phyloP scores from a whole-genome alignment of 139 green algal genomes.

The Chlorella sp. region DNA sequence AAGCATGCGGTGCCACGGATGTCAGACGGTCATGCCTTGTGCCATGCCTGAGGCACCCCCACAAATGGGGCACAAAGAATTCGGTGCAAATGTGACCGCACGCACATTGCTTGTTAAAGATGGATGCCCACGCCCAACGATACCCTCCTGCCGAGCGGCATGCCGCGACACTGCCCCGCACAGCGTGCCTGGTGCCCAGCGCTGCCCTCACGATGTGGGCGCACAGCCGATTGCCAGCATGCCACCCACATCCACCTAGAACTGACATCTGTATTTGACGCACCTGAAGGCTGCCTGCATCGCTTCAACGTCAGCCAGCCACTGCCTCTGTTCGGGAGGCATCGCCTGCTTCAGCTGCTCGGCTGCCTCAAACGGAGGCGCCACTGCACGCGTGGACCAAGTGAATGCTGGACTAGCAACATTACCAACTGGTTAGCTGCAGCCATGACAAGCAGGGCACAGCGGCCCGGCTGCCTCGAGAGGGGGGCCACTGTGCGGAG shows the following conservation, averaged over 20 bases:
- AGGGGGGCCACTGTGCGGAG: too few species aligned
- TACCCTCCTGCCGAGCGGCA: too few species aligned
- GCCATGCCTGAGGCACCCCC: too few species aligned
- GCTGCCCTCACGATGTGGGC: neutral
- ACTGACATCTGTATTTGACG: too few species aligned
- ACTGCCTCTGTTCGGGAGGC: constrained; percentile 12
- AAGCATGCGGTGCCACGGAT: too few species aligned
- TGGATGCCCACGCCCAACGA: neutral
- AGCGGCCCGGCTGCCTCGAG: too few species aligned
- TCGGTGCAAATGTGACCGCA: neutral
- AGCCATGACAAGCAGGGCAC: neutral
- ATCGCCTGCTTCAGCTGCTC: neutral
- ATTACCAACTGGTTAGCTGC: too few species aligned
- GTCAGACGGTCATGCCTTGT: too few species aligned
- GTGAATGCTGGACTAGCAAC: too few species aligned
- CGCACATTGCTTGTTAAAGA: neutral
- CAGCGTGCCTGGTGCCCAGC: too few species aligned
- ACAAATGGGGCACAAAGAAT: neutral
- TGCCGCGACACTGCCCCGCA: too few species aligned
- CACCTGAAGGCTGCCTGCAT: constrained; percentile 22
- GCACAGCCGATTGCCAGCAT: neutral
- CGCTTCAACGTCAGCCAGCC: constrained; percentile 3
- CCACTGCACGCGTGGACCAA: neutral
- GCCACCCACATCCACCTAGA: too few species aligned
- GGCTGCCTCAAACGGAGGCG: neutral